A percentile compares a stretch with the other conserved stretches of the same genome.
phyloP scores from a whole-genome alignment of 176 grass and related monocot genomes.

The Elaeis guineensis region DNA sequence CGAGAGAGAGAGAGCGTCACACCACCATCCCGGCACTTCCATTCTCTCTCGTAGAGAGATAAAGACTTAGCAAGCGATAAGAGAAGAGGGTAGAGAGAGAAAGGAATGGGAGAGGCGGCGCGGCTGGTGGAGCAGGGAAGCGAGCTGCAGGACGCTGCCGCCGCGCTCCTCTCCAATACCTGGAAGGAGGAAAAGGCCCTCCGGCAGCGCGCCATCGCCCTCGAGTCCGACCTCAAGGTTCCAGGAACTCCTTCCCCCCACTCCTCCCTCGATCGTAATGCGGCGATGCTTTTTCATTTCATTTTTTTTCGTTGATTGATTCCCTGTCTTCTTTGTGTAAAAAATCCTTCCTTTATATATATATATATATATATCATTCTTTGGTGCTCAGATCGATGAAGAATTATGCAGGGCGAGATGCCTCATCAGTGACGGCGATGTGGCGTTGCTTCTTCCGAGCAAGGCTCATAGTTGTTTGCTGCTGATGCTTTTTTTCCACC shows the following conservation, averaged over 20 bases:
- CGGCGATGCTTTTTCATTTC: constrained; percentile 1
- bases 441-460: constrained; percentile 56
- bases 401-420: constrained; percentile 69
- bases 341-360: too few relatives aligned
- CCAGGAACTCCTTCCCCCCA: too few relatives aligned
- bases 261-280: not conserved
- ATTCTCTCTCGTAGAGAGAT: too few relatives aligned
- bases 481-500: not conserved
- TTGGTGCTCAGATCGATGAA: constrained; percentile 58
- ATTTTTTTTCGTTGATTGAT: too few relatives aligned
- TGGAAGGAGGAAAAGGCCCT: constrained; percentile 72
- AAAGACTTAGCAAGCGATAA: too few relatives aligned
- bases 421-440: constrained; percentile 61
- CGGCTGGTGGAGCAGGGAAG: constrained; percentile 53
- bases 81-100: constrained; percentile 24
- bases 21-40: too few relatives aligned
- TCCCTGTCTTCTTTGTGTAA: too few relatives aligned
- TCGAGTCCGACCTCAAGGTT: constrained; percentile 62
- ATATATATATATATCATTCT: too few relatives aligned
- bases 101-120: constrained; percentile 2
- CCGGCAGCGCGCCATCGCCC: constrained; percentile 51
- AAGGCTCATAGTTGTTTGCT: constrained; percentile 52
- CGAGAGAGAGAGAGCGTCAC: too few relatives aligned
- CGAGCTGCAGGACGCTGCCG: constrained; percentile 86
- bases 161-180: constrained; percentile 43